A percentile compares a stretch with the other conserved stretches of the same genome.
Evolutionary conservation across 345 rosid species (phyloP).

Genomic region (Sisymbrium irio): DNA sequence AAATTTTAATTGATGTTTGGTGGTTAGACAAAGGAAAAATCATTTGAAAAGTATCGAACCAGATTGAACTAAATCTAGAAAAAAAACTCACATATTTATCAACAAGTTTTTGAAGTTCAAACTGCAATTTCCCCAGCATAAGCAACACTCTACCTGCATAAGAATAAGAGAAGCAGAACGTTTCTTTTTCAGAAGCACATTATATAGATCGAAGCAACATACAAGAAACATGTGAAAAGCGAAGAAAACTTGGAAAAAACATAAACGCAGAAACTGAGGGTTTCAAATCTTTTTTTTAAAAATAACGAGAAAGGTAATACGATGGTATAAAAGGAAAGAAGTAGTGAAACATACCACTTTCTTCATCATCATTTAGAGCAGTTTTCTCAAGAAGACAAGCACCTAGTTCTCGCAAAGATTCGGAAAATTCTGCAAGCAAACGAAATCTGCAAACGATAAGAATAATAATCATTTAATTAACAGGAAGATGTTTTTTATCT

Average conservation of each 20-base stretch:
- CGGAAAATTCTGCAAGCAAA: constrained; percentile 82
- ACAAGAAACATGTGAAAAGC: not conserved
- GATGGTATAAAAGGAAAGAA: not conserved
- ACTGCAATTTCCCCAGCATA: constrained; percentile 88
- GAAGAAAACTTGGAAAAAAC: not conserved
- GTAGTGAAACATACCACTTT: constrained; percentile 59
- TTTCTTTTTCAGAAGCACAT: not conserved
- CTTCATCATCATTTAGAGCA: constrained; percentile 77
- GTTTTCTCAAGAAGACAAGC: constrained; percentile 80
- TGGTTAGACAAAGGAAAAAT: constrained; percentile 3
- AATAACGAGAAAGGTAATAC: not conserved
- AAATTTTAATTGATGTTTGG: not conserved
- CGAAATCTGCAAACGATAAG: constrained; percentile 33
- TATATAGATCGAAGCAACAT: not conserved
- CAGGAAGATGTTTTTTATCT: constrained; percentile 15
- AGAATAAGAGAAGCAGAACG: constrained; percentile 15
- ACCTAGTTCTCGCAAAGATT: constrained; percentile 85
- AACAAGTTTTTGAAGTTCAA: constrained; percentile 77
- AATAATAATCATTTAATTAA: constrained; percentile 20
- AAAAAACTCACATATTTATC: constrained; percentile 78
- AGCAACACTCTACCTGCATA: constrained; percentile 70
- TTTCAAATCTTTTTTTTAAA: not conserved
- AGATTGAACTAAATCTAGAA: not conserved
- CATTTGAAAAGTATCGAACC: not conserved
- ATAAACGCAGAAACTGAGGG: not conserved